These are phyloP conservation scores for Crithidia bombi DNA, from an alignment of 208 protist genomes.

Conservation along the genomic window DNA sequence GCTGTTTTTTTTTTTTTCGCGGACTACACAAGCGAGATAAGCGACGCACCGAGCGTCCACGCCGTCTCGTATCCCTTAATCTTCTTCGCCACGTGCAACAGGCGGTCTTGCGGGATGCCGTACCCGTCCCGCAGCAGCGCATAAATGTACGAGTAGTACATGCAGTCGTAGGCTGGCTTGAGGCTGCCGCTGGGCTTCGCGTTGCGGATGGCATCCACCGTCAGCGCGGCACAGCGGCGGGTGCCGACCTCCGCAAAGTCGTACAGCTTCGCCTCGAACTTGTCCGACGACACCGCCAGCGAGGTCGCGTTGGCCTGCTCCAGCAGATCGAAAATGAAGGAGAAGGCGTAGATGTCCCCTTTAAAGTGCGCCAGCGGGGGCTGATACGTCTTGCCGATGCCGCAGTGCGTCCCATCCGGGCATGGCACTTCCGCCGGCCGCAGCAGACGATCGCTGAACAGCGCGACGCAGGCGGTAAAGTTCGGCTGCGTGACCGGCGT, in stretches of 20 bases:
- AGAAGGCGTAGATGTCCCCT: slow-evolving; percentile 74
- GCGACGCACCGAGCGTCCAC: slow-evolving; percentile 81
- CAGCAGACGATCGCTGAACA: slow-evolving; percentile 53
- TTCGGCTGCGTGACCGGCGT: slow-evolving; percentile 11
- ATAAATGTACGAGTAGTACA: slow-evolving; percentile 80
- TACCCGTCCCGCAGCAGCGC: slow-evolving; percentile 68
- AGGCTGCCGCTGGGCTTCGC: slow-evolving; percentile 24
- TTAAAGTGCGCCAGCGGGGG: slow-evolving; percentile 49
- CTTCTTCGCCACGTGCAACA: slow-evolving; percentile 78
- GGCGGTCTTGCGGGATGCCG: slow-evolving; percentile 51
- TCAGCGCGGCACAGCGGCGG: slow-evolving; percentile 32
- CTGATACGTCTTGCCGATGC: slow-evolving; percentile 67
- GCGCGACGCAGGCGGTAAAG: slow-evolving; percentile 48
- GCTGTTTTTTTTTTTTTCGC: too few species aligned
- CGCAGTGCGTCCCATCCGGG: slow-evolving; percentile 37
- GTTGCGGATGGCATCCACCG: slow-evolving; percentile 22
- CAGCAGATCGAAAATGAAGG: slow-evolving; percentile 69
- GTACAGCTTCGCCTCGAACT: slow-evolving; percentile 31
- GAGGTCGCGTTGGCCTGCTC: slow-evolving; percentile 12
- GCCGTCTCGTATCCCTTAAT: slow-evolving; percentile 80
- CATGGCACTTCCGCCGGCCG: slow-evolving; percentile 27
- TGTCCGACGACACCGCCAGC: slow-evolving; percentile 27
- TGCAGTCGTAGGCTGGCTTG: slow-evolving; percentile 67
- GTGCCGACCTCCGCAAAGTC: slow-evolving; percentile 30
- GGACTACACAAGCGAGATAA: slow-evolving; percentile 41